These are phyloP conservation scores for Colletotrichum sp. DNA, from an alignment of 2,329 filamentous ascomycete genomes.

Conservation along the genomic window DNA sequence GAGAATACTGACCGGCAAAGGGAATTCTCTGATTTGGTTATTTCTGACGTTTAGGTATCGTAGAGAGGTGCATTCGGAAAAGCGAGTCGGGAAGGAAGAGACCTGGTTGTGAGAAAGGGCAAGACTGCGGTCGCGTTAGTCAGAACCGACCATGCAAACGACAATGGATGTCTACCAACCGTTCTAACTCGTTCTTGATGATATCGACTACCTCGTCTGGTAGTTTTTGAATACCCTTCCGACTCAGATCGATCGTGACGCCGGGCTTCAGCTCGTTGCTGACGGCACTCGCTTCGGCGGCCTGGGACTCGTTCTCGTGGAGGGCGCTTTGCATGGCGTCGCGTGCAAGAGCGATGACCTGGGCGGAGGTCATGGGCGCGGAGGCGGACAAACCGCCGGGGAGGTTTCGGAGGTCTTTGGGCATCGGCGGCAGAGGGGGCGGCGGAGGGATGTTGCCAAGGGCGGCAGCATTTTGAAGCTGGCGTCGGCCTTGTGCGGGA, in stretches of 20 bases:
- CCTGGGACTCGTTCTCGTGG: conserved; percentile 68
- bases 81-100: conserved; percentile 70
- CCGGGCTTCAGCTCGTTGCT: conserved; percentile 70
- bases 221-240: conserved; percentile 73
- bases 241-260: conserved; percentile 79
- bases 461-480: conserved; percentile 40
- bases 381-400: conserved; percentile 53
- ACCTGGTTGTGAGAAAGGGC: conserved; percentile 83
- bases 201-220: conserved; percentile 78
- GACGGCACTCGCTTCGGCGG: conserved; percentile 62
- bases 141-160: not conserved
- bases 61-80: conserved; percentile 77
- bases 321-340: conserved; percentile 72
- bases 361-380: conserved; percentile 61
- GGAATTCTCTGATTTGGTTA: conserved; percentile 72
- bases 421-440: conserved; percentile 51
- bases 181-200: conserved; percentile 75
- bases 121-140: conserved; percentile 55
- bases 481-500: conserved; percentile 41
- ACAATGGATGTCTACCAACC: conserved; percentile 49
- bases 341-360: conserved; percentile 69
- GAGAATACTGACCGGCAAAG: conserved; percentile 52
- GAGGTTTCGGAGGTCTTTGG: conserved; percentile 49
- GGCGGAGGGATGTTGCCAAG: conserved; percentile 44
- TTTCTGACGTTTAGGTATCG: conserved; percentile 83